Conservation (phyloP, 2,329 filamentous ascomycete species). For the Fusarium sp. region DNA sequence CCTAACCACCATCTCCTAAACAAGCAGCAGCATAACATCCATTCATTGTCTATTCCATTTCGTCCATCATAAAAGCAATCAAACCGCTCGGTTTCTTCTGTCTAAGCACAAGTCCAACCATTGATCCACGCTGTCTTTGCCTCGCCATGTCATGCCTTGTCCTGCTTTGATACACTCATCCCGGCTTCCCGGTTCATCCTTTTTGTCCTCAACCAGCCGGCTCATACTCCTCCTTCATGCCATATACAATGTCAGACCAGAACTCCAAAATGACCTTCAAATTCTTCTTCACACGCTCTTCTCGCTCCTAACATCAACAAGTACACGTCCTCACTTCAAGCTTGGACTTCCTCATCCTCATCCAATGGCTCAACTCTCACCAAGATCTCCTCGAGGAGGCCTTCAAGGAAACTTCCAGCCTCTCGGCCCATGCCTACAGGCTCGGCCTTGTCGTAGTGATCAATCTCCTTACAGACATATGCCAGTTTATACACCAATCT, state of each 20-base stretch:
- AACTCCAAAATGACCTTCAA: constrained; percentile 27
- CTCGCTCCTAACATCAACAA: background rate
- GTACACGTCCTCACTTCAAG: constrained; percentile 3
- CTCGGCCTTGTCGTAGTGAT: constrained; percentile 83
- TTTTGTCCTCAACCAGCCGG: constrained; percentile 10
- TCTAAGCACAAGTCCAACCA: constrained; percentile 6
- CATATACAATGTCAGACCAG: constrained; percentile 32
- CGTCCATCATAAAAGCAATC: constrained; percentile 4
- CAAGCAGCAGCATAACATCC: constrained; percentile 2
- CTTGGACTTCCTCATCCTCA: constrained; percentile 62
- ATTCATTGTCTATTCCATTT: background rate
- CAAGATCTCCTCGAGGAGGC: constrained; percentile 90
- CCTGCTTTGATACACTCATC: constrained; percentile 13
- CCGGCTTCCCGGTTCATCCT: constrained; percentile 11
- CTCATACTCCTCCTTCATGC: constrained; percentile 28
- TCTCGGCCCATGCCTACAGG: constrained; percentile 94
- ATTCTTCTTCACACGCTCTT: constrained; percentile 8
- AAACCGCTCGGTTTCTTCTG: background rate
- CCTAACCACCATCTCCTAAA: background rate
- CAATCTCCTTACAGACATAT: constrained; percentile 86
- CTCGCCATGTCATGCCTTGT: constrained; percentile 5
- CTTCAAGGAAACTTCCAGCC: constrained; percentile 87
- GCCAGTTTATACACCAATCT: constrained; percentile 83
- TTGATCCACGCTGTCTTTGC: constrained; percentile 10
- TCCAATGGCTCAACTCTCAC: constrained; percentile 89